Percentiles rank a stretch among this genome's conserved stretches.
phyloP scores from a whole-genome alignment of 129 eudicot genomes.

The Flaveria bidentis region DNA sequence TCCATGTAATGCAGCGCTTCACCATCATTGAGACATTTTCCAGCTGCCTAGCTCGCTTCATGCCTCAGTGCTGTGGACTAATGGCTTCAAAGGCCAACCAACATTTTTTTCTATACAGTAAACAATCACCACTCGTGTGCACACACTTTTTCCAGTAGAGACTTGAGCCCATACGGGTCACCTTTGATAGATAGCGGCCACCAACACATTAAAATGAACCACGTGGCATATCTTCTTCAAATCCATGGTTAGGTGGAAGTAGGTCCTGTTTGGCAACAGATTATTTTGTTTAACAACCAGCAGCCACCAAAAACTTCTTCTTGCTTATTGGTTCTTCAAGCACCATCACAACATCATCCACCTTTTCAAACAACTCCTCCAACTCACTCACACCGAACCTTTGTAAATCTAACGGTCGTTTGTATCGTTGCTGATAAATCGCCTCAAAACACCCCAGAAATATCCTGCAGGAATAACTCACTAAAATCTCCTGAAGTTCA shows the following conservation, averaged over 20 bases:
- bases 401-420: slow-evolving; percentile 54
- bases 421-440: slow-evolving; percentile 81
- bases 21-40: background rate
- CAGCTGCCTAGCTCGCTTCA: no score
- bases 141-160: background rate
- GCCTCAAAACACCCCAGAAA: slow-evolving; percentile 69
- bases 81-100: background rate
- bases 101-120: background rate
- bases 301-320: slow-evolving; percentile 69
- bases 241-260: slow-evolving; percentile 2
- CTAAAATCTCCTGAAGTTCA: slow-evolving; percentile 88
- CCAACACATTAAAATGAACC: background rate
- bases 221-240: slow-evolving; percentile 14
- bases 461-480: slow-evolving; percentile 76
- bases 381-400: slow-evolving; percentile 74
- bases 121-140: background rate
- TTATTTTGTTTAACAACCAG: slow-evolving; percentile 35
- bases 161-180: background rate
- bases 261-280: background rate
- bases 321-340: slow-evolving; percentile 72
- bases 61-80: background rate
- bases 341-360: slow-evolving; percentile 73
- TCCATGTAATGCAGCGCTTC: background rate
- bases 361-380: slow-evolving; percentile 81
- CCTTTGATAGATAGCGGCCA: background rate